These are phyloP conservation scores for Cucurbita argyrosperma DNA, from an alignment of 306 rosid genomes.

Conservation along the genomic window DNA sequence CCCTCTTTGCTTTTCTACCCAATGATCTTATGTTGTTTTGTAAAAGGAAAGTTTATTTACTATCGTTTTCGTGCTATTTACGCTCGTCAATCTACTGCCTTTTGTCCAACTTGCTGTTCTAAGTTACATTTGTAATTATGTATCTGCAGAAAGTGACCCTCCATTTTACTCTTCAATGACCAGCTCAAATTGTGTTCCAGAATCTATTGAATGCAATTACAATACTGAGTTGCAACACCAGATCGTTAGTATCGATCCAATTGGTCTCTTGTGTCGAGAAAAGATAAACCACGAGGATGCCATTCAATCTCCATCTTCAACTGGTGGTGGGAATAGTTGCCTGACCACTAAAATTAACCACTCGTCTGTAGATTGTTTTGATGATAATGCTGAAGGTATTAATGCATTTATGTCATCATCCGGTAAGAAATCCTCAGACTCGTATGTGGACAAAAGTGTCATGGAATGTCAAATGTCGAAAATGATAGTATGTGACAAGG, in stretches of 20 bases:
- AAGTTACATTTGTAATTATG: not conserved
- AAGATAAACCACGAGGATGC: constrained; percentile 18
- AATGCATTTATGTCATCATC: constrained; percentile 17
- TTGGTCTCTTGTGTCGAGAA: constrained; percentile 9
- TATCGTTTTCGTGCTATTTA: not conserved
- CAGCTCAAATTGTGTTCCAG: constrained; percentile 18
- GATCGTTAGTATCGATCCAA: constrained; percentile 26
- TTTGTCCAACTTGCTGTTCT: not conserved
- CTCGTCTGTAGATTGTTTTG: not conserved
- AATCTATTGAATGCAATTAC: constrained; percentile 31
- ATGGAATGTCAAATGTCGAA: constrained; percentile 44
- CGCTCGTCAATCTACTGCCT: not conserved
- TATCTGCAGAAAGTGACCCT: constrained; percentile 50
- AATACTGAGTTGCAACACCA: constrained; percentile 17
- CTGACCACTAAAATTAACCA: not conserved
- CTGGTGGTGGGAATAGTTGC: not conserved
- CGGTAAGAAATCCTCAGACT: constrained; percentile 16
- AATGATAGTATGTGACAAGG: constrained; percentile 34
- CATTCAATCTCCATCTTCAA: not conserved
- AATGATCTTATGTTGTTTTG: not conserved
- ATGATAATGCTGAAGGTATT: not conserved
- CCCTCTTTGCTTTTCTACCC: not conserved
- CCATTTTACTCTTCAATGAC: constrained; percentile 28
- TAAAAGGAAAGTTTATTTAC: not conserved
- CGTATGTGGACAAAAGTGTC: constrained; percentile 39